Base-by-base conservation (phyloP, 2,329 filamentous ascomycete species). In the Neonectria ditissima region DNA sequence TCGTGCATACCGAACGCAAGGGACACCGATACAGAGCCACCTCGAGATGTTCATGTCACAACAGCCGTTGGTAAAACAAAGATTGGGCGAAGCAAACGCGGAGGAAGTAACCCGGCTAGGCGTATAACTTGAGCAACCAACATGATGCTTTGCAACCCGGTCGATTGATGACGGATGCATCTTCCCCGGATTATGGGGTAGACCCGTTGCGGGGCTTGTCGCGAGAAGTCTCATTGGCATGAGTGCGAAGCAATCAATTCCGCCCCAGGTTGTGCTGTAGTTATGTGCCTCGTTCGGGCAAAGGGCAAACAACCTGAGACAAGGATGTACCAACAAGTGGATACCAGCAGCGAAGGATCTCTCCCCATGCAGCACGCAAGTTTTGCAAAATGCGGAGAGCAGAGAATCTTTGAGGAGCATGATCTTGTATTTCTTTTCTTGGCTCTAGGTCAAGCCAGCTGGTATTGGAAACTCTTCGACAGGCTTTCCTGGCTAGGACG, bases 111-210 rank as follows among this genome's bases (percentile, higher is more conserved):
- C 10, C 26, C 28, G 47, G 28, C 28, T 50, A 10, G 28, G n/a
- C 47, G 18, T 20, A 10, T 6, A 32, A 34, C n/a, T n/a, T 20
- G 26, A n/a, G 8, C 22, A 28, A 9, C 7, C 14, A 47, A n/a
- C 14, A 16, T 30, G 14, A 9, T 32, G 13, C 16, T 30, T 32
- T n/a, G 16, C 30, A 14, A 34, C 18, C 28, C 32, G 8, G 47
- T 50, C 47, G 18, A 9, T 18, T 28, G n/a, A 34, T 14, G 11
- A 11, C 20, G 11, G 5, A 50, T 30, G 26, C 10, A 32, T 50
- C 47, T 50, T 32, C 47, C 47, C 47, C 47, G 13, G 47, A 16
- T 50, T 50, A 50, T 32, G 26, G 18, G 47, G 47, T 20, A 14
- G 10, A 18, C 28, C 28, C 13, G 20, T 32, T 20, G 47, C 47